phyloP scores from a whole-genome alignment of 768 basidiomycete genomes.

The Tricholoma sp. region DNA sequence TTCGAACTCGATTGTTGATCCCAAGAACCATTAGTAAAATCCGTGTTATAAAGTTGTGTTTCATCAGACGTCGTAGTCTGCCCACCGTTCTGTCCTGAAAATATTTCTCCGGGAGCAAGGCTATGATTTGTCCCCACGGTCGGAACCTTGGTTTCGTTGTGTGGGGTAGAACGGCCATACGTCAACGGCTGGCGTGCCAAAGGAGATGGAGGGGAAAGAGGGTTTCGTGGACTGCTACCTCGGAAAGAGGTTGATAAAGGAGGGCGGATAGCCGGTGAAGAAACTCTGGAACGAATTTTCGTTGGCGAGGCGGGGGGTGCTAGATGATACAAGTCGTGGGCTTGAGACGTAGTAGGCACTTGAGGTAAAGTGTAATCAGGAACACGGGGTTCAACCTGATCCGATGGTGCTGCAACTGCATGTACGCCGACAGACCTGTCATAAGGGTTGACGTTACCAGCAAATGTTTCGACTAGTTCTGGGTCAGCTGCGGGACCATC shows the following conservation, averaged over 20 bases:
- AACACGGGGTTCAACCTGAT: not conserved
- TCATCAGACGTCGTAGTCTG: not conserved
- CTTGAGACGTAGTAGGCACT: not conserved
- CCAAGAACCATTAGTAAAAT: not conserved
- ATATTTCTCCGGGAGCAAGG: not conserved
- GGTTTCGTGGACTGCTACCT: conserved; percentile 7
- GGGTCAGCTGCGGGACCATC: not conserved
- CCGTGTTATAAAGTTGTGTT: not conserved
- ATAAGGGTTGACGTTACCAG: not conserved
- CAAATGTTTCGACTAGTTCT: not conserved
- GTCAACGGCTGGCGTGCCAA: not conserved
- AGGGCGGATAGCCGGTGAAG: not conserved
- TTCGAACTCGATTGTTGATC: not conserved
- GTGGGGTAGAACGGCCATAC: conserved; percentile 4
- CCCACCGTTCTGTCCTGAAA: not conserved
- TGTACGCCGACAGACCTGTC: not conserved
- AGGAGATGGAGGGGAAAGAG: conserved; percentile 14
- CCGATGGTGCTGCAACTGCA: not conserved
- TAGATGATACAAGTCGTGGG: not conserved
- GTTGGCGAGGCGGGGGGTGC: not conserved
- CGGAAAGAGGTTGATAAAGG: not conserved
- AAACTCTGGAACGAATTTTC: not conserved
- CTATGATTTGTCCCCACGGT: not conserved
- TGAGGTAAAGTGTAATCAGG: not conserved
- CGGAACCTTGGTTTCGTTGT: not conserved